Conservation (phyloP, 2,329 filamentous ascomycete species). For the Neospermospora avenae region DNA sequence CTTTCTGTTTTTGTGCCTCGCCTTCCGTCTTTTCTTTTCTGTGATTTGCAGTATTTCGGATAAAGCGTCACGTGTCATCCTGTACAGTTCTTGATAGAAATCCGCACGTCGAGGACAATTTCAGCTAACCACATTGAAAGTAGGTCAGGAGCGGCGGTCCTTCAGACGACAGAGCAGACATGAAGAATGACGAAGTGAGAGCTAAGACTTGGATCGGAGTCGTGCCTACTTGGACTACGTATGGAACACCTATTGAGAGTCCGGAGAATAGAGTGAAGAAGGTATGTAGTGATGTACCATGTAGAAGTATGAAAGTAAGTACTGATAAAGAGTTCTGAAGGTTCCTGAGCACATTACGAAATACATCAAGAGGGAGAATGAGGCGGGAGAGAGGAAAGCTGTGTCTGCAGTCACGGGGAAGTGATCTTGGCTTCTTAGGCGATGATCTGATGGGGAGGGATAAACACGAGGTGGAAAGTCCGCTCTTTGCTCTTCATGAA, state of each 20-base stretch:
- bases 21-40: not conserved
- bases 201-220: constrained; percentile 53
- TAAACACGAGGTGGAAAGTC: not conserved
- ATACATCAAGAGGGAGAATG: constrained; percentile 50
- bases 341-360: constrained; percentile 47
- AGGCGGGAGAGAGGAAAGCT: constrained; percentile 41
- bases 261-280: constrained; percentile 24
- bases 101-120: no score
- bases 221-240: constrained; percentile 58
- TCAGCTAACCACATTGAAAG: not conserved
- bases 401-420: constrained; percentile 21
- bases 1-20: not conserved
- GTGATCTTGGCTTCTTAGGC: not conserved
- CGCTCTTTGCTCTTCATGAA: not conserved
- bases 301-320: constrained; percentile 33
- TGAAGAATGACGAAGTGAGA: constrained; percentile 42
- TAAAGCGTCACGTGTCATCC: no score
- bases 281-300: constrained; percentile 30
- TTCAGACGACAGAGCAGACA: constrained; percentile 42
- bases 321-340: constrained; percentile 4
- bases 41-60: not conserved
- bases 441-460: not conserved
- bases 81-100: no score
- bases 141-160: constrained; percentile 4
- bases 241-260: constrained; percentile 43